Conservation (phyloP, 441 rosid genomes). For the Geranium incanum region DNA sequence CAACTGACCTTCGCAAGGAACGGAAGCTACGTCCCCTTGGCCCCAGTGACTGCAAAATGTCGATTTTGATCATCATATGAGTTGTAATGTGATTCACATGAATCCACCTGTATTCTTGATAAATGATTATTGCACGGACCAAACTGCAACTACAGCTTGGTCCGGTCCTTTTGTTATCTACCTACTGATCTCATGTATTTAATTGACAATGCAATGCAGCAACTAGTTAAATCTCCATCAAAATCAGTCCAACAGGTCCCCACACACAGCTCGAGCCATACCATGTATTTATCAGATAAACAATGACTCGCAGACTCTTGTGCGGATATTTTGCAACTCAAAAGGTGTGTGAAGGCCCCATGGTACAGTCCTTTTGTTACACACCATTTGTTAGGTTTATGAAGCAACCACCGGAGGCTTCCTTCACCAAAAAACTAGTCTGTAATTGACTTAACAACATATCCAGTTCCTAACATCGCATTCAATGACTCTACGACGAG, state of each 20-base stretch:
- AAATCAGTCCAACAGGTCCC: background rate
- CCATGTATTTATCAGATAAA: background rate
- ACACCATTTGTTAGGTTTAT: no score
- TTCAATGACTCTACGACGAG: background rate
- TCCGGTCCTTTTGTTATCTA: slow-evolving; percentile 16
- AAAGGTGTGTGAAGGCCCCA: background rate
- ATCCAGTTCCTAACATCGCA: background rate
- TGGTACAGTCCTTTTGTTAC: background rate
- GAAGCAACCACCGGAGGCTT: background rate
- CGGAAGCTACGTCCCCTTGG: slow-evolving; percentile 51
- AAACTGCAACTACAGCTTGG: slow-evolving; percentile 14
- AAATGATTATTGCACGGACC: slow-evolving; percentile 17
- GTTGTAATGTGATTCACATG: slow-evolving; percentile 19
- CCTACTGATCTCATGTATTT: slow-evolving; percentile 7
- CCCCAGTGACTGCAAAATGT: slow-evolving; percentile 51
- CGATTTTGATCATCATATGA: slow-evolving; percentile 21
- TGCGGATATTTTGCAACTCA: background rate
- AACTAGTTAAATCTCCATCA: background rate
- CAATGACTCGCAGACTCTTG: background rate
- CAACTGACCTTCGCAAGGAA: slow-evolving; percentile 58
- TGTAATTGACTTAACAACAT: background rate
- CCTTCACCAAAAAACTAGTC: background rate
- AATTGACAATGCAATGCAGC: background rate
- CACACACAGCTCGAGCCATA: background rate
- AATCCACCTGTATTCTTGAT: slow-evolving; percentile 17